Base-by-base conservation (phyloP, 805 yeast genomes). In the Candida glaebosa region DNA sequence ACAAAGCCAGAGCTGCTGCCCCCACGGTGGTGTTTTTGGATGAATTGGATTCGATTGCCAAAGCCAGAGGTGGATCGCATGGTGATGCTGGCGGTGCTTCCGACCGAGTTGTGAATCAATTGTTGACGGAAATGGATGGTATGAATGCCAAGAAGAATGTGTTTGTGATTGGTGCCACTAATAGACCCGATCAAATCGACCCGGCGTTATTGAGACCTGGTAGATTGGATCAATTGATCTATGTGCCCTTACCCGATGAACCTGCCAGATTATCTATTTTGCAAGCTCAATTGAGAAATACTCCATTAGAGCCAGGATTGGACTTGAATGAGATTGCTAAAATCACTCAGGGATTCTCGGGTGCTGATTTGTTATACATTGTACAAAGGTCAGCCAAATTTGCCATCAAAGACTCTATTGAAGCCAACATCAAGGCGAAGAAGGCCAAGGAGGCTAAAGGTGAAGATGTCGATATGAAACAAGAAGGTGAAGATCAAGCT, bases 61-160 rank as follows among this genome's bases (percentile, higher is more conserved):
- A 90, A 71, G 87, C 96, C 19, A 85, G 98, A 75, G 97, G 97
- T 65, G 95, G 87, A 31, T 80, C 86, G 31, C 54, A 61, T 31
- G 96, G 96, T 53, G 96, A 90, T 66, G 95, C 96, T 16, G 96
- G 96, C 52, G 98, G 97, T 46, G 96, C 97, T 18, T 81, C 93
- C 40, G 97, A 90, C 71, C 82, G 96, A 67, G 96, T 90, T 48
- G 97, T 90, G 40, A 90, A 91, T 69, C 97, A 90, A 72, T 78
- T 90, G 61, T 78, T 90, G 64, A 89, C 97, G 6, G 96, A 90
- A 73, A 93, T 93, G 99, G 99, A 93, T 69, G 99, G 99, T 81
- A 93, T 93, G 99, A 93, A 93, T 63, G 96, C 97, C 49, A 93
- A 93, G 76, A 93, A 93, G 82, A 93, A 93, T 61, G 99, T 93